Percentiles rank a stretch among this genome's conserved stretches.
phyloP scores from a whole-genome alignment of 2,329 filamentous ascomycete genomes.

The Fusarium citri region DNA sequence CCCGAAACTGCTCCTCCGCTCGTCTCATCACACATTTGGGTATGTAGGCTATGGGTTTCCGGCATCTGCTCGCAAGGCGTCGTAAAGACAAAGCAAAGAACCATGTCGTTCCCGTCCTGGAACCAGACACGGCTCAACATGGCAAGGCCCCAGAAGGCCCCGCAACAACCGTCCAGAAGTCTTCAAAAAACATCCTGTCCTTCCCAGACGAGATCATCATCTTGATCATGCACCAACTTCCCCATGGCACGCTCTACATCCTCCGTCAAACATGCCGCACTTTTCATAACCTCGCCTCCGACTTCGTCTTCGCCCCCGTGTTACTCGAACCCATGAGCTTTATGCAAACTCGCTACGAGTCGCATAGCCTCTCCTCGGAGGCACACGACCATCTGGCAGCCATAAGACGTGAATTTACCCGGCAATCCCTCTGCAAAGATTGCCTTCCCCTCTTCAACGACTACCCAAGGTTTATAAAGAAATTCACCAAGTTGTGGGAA shows the following conservation, averaged over 20 bases:
- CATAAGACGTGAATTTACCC: neutral
- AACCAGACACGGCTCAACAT: neutral
- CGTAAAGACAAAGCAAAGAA: neutral
- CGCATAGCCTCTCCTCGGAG: too few species aligned
- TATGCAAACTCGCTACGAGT: neutral
- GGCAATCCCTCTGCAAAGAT: neutral
- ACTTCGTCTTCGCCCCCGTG: neutral
- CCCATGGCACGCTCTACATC: neutral
- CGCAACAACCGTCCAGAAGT: too few species aligned
- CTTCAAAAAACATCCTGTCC: accelerated
- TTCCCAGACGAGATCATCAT: neutral
- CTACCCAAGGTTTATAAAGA: neutral
- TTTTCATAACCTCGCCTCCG: neutral
- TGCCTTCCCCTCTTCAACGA: neutral
- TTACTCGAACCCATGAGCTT: neutral
- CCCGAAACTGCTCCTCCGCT: neutral
- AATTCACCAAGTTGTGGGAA: neutral
- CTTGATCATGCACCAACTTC: neutral
- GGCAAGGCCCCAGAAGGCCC: accelerated
- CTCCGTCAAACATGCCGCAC: neutral
- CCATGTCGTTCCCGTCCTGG: neutral
- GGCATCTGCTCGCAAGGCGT: neutral
- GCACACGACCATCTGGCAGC: neutral
- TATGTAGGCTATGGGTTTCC: neutral
- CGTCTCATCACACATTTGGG: neutral